Percentiles rank a stretch among this genome's conserved stretches.
Conservation (phyloP, 441 rosid genomes). For the Brassica hybrid region DNA sequence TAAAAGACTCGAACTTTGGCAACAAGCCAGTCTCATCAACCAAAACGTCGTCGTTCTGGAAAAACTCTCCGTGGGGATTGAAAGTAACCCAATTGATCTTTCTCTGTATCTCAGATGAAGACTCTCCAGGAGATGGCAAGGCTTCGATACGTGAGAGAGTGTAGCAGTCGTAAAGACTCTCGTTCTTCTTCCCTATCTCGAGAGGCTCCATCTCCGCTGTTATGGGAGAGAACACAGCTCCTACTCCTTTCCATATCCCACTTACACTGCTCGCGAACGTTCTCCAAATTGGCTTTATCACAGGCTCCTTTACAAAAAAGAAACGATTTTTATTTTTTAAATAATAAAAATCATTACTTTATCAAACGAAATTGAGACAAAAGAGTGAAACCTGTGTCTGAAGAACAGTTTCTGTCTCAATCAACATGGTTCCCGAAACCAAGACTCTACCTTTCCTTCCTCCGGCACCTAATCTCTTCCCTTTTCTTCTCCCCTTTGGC, state of each 20-base stretch:
- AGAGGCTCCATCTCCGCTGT: conserved; percentile 93
- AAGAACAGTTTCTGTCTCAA: conserved; percentile 80
- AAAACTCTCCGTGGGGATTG: conserved; percentile 79
- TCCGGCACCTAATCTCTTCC: conserved; percentile 51
- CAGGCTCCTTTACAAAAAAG: conserved; percentile 68
- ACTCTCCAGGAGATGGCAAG: conserved; percentile 45
- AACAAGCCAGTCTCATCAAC: conserved; percentile 41
- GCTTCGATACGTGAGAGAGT: conserved; percentile 66
- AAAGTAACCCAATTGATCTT: conserved; percentile 87
- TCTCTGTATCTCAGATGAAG: conserved; percentile 64
- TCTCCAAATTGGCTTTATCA: conserved; percentile 79
- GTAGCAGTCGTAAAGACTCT: conserved; percentile 77
- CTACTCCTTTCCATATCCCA: conserved; percentile 97
- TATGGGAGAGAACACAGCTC: conserved; percentile 87
- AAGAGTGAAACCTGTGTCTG: conserved; percentile 75
- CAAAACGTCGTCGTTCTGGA: conserved; percentile 39
- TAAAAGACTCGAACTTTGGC: conserved; percentile 70
- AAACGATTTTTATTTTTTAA: not conserved
- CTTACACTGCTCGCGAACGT: conserved; percentile 92
- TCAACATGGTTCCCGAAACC: conserved; percentile 72
- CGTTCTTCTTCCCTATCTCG: conserved; percentile 72
- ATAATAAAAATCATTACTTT: not conserved
- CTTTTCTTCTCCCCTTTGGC: conserved; percentile 51
- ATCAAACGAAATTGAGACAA: not conserved
- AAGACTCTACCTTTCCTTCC: conserved; percentile 46